Evolutionary conservation across 2,329 filamentous ascomycete genomes (phyloP).

Genomic region (Trichoderma harzianum): DNA sequence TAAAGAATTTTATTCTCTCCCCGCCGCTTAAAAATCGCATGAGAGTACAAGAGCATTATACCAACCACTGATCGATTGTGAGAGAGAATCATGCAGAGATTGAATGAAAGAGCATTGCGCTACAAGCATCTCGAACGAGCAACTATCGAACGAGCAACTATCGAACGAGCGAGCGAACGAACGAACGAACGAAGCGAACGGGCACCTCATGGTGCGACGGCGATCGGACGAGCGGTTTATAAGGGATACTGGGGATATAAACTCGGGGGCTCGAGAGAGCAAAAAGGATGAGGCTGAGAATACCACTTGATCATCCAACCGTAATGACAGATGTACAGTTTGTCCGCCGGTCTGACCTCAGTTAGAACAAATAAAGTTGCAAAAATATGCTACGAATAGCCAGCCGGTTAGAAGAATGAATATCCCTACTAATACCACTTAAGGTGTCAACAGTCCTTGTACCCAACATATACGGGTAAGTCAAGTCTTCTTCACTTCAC

Average conservation of each 20-base stretch:
- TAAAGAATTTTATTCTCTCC: background rate
- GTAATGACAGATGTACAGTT: background rate
- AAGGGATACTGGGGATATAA: background rate
- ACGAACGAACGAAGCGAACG: background rate
- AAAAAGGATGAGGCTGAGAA: background rate
- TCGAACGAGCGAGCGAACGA: background rate
- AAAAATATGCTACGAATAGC: background rate
- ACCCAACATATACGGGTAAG: background rate
- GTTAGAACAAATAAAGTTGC: background rate
- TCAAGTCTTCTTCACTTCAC: background rate
- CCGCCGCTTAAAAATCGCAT: background rate
- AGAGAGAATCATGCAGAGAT: background rate
- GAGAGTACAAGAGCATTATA: background rate
- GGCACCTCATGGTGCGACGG: background rate
- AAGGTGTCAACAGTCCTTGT: background rate
- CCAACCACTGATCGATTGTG: background rate
- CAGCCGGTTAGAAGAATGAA: background rate
- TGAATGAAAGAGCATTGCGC: background rate
- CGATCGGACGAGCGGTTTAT: background rate
- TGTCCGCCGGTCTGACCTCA: background rate
- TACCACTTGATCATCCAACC: background rate
- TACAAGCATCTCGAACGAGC: background rate
- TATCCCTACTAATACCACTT: background rate
- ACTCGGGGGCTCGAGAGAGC: background rate
- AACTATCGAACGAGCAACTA: background rate